These are phyloP conservation scores for Trametes versicolor DNA, from an alignment of 1,284 basidiomycete genomes.

Conservation along the genomic window DNA sequence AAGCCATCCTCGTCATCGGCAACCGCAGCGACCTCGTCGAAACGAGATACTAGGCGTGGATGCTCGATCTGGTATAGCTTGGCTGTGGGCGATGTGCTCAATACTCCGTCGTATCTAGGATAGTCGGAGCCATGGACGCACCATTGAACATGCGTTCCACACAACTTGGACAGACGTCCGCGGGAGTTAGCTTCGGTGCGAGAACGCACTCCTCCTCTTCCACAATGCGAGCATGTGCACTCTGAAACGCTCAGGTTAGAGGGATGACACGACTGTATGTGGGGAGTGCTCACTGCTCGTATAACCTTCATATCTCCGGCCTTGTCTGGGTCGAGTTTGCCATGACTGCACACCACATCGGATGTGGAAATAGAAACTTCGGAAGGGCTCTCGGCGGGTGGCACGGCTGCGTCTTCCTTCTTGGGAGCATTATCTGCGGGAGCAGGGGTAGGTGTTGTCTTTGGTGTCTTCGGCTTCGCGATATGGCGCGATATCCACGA, in stretches of 20 bases:
- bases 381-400: background rate
- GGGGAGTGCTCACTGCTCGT: slow-evolving; percentile 48
- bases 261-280: slow-evolving; percentile 7
- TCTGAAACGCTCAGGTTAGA: slow-evolving; percentile 46
- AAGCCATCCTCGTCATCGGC: slow-evolving; percentile 57
- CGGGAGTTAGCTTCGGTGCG: slow-evolving; percentile 53
- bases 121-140: slow-evolving; percentile 40
- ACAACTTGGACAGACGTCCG: slow-evolving; percentile 71
- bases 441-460: slow-evolving; percentile 15
- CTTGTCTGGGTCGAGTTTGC: slow-evolving; percentile 63
- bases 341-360: slow-evolving; percentile 70
- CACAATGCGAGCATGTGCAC: slow-evolving; percentile 57
- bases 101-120: too few relatives aligned
- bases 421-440: background rate
- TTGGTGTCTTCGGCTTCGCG: slow-evolving; percentile 27
- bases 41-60: slow-evolving; percentile 62
- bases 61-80: slow-evolving; percentile 74
- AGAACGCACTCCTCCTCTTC: slow-evolving; percentile 58
- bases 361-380: slow-evolving; percentile 34
- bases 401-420: background rate
- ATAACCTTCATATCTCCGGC: slow-evolving; percentile 74
- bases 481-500: slow-evolving; percentile 65
- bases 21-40: slow-evolving; percentile 60
- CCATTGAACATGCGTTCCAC: slow-evolving; percentile 68
- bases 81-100: slow-evolving; percentile 55